Evolutionary conservation across 306 rosid genomes (phyloP).

Genomic region (Trifolium subterraneum): DNA sequence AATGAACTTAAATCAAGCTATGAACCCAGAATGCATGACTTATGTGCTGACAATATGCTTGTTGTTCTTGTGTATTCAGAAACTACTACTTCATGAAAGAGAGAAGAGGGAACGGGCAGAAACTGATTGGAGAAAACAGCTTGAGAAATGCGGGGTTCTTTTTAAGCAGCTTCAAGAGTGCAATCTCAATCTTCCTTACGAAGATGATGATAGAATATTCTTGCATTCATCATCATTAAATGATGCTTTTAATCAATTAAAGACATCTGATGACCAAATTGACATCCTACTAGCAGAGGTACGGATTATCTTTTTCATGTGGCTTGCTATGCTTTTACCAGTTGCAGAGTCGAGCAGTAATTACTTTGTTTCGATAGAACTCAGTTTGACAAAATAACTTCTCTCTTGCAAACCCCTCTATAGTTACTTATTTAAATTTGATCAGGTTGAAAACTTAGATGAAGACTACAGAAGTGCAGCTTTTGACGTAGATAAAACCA

Average conservation of each 20-base stretch:
- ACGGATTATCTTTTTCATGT: constrained; percentile 35
- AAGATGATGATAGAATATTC: constrained; percentile 40
- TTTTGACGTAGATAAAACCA: constrained; percentile 50
- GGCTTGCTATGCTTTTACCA: constrained; percentile 7
- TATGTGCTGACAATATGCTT: constrained; percentile 36
- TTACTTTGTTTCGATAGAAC: constrained; percentile 23
- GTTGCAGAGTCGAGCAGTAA: constrained; percentile 27
- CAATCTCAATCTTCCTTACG: constrained; percentile 54
- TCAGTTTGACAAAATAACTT: constrained; percentile 7
- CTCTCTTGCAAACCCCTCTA: constrained; percentile 9
- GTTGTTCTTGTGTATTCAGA: constrained; percentile 51
- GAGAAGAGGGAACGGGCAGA: constrained; percentile 64
- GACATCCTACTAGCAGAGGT: constrained; percentile 75
- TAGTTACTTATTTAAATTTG: constrained; percentile 38
- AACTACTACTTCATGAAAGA: constrained; percentile 60
- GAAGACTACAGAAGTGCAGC: constrained; percentile 49
- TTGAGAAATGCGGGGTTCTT: constrained; percentile 68
- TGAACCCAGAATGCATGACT: constrained; percentile 29
- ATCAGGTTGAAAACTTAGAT: constrained; percentile 69
- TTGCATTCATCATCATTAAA: constrained; percentile 54
- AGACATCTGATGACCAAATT: constrained; percentile 68
- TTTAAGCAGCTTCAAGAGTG: constrained; percentile 71
- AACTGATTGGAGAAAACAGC: constrained; percentile 53
- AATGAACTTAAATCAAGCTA: constrained; percentile 24
- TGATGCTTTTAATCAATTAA: constrained; percentile 62